Percentiles rank a stretch among this genome's conserved stretches.
These are phyloP conservation scores for Hippophae rhamnoides DNA, from an alignment of 306 rosid genomes.

Conservation along the genomic window DNA sequence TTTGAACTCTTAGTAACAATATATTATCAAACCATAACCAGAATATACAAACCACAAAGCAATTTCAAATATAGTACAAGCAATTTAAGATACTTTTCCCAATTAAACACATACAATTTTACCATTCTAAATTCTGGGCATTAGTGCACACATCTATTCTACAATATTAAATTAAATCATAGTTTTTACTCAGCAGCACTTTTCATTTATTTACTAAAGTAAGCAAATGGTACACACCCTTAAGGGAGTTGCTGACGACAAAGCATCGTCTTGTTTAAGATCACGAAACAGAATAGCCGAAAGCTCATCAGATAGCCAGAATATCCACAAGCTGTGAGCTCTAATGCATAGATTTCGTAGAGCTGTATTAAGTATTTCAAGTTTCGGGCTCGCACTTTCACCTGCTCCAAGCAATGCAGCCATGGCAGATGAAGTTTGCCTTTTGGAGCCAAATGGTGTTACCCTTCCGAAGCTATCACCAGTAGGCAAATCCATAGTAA, in stretches of 20 bases:
- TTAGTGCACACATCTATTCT: too few species aligned
- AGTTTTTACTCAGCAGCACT: too few species aligned
- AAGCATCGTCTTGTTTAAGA: conserved; percentile 67
- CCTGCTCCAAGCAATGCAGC: conserved; percentile 71
- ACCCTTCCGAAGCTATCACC: conserved; percentile 48
- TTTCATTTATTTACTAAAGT: too few species aligned
- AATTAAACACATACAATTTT: too few species aligned
- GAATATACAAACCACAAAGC: too few species aligned
- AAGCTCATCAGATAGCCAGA: conserved; percentile 77
- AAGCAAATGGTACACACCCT: conserved; percentile 49
- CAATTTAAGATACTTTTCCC: too few species aligned
- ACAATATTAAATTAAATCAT: too few species aligned
- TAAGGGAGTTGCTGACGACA: conserved; percentile 65
- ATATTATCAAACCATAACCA: conserved; percentile 2
- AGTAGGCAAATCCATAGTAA: conserved; percentile 43
- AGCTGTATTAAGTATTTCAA: conserved; percentile 58
- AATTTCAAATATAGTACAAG: too few species aligned
- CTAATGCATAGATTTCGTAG: conserved; percentile 73
- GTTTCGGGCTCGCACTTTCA: conserved; percentile 69
- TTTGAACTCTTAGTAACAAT: conserved; percentile 4
- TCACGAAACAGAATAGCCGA: conserved; percentile 49
- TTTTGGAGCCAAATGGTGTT: conserved; percentile 30
- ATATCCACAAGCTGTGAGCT: conserved; percentile 84
- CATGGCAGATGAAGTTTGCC: conserved; percentile 52
- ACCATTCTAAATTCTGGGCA: too few species aligned